Evolutionary conservation across 768 basidiomycete genomes (phyloP), one percentile per base, ranked within the genome.

Genomic region (Tricholoma flavovirens): DNA sequence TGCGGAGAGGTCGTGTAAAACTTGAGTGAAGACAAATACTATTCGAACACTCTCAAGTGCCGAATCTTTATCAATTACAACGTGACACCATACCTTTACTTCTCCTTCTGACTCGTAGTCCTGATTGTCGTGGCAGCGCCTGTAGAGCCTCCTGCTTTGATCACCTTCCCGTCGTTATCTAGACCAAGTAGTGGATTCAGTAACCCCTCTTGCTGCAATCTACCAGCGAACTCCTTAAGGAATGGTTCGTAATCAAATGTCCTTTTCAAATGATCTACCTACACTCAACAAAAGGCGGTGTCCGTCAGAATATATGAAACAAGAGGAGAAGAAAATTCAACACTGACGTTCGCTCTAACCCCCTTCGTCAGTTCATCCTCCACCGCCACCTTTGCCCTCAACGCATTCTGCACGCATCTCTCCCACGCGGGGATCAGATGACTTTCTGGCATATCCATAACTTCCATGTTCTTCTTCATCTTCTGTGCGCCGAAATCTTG

Each of bases 181-280:
- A 70, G 61, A 52, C 73, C 73, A 2, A 83, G 70, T 17, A 79
- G 62, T 1, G 73, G 60, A 36, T 77, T 72, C 26, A 85, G 65
- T 17, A 80, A 56, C 0, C 80, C 82, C 57, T 81, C 80, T 1
- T 67, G 56, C 38, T 82, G 75, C 59, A 83, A 56, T 2, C 66
- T 63, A 12, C 60, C 67, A 7, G 81, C 59, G 57, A 79, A 83
- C 33, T 69, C 73, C n/a, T 66, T 68, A 29, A 84, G 68, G 66
- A 86, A 84, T 0, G 82, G 82, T 61, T 83, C 82, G 59, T 84
- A 86, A 66, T 86, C 83, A 59, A 78, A 80, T 9, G 83, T 84
- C 12, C 84, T 70, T 51, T 80, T 82, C 43, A 81, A 62, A 58
- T 83, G 75, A 21, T 86, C 83, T 9, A 75, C 76, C 83, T 84